Conservation (phyloP, 805 yeast species). For the Yueomyces sp. region DNA sequence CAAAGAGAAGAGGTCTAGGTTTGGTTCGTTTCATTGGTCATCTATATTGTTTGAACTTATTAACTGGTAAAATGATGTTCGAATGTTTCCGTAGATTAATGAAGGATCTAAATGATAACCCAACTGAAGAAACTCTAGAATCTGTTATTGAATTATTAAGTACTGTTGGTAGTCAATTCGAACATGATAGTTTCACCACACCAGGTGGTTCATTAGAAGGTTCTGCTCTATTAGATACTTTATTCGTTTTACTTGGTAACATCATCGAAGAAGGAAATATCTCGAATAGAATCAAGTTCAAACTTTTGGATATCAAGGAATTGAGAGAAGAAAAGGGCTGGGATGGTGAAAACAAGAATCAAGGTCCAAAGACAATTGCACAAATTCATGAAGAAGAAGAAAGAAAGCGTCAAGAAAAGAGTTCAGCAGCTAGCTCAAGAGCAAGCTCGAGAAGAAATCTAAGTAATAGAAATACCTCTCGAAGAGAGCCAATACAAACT, state of each 20-base stretch:
- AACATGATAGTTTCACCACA: conserved; percentile 23
- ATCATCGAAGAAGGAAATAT: conserved; percentile 42
- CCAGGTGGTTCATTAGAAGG: conserved; percentile 27
- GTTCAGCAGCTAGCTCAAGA: conserved; percentile 19
- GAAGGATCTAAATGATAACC: conserved; percentile 39
- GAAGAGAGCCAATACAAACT: conserved; percentile 13
- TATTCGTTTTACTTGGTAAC: conserved; percentile 41
- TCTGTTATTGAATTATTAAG: conserved; percentile 69
- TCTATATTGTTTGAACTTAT: conserved; percentile 63
- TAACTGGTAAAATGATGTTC: conserved; percentile 63
- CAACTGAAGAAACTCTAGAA: conserved; percentile 85
- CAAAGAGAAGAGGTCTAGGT: conserved; percentile 97
- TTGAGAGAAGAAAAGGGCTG: conserved; percentile 50
- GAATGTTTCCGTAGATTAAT: conserved; percentile 54
- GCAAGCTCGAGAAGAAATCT: conserved; percentile 28
- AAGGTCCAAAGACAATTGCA: conserved; percentile 87
- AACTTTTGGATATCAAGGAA: conserved; percentile 80
- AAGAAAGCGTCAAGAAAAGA: conserved; percentile 38
- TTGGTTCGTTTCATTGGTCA: conserved; percentile 92
- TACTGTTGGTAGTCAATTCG: conserved; percentile 75
- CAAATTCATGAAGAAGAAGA: conserved; percentile 84
- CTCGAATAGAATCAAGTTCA: conserved; percentile 72
- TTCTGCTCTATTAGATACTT: conserved; percentile 39
- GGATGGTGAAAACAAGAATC: conserved; percentile 47
- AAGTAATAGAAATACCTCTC: conserved; percentile 14